Conservation (phyloP, 805 yeast species). For the Zygoascus ofunaensis region DNA sequence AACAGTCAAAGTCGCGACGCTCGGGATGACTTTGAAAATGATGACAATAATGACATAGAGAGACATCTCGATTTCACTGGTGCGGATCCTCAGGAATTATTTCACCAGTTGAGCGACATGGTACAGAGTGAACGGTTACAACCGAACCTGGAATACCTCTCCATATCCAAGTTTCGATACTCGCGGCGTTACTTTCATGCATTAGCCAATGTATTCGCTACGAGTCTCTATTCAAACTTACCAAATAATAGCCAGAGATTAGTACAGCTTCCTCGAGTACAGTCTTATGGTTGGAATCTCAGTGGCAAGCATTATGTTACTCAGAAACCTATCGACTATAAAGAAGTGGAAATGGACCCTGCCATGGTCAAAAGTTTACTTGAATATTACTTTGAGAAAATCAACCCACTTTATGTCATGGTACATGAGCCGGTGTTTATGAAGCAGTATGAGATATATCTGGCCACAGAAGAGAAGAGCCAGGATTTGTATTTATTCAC, state of each 20-base stretch:
- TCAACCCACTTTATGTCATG: slow-evolving; percentile 46
- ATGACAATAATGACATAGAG: neutral
- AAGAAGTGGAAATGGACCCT: neutral
- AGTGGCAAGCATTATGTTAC: slow-evolving; percentile 45
- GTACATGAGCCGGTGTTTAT: slow-evolving; percentile 46
- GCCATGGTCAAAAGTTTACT: slow-evolving; percentile 24
- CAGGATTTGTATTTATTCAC: slow-evolving; percentile 31
- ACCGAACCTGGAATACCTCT: neutral
- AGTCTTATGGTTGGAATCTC: slow-evolving; percentile 59
- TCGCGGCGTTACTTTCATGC: slow-evolving; percentile 12
- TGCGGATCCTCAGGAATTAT: neutral
- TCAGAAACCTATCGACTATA: slow-evolving; percentile 13
- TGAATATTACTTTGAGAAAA: slow-evolving; percentile 36
- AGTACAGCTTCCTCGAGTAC: slow-evolving; percentile 44
- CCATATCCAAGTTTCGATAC: slow-evolving; percentile 13
- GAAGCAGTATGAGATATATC: slow-evolving; percentile 36
- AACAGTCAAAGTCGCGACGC: too few species aligned
- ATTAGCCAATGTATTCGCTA: slow-evolving; percentile 16
- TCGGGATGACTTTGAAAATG: neutral
- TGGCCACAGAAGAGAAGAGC: slow-evolving; percentile 19
- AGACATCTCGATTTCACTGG: neutral
- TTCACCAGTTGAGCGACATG: neutral
- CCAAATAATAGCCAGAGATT: slow-evolving; percentile 12
- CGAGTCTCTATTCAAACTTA: slow-evolving; percentile 10
- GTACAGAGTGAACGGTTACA: neutral